Evolutionary conservation across 108 stramenopile genomes (phyloP).

Genomic region (Nitzschia sp.): DNA sequence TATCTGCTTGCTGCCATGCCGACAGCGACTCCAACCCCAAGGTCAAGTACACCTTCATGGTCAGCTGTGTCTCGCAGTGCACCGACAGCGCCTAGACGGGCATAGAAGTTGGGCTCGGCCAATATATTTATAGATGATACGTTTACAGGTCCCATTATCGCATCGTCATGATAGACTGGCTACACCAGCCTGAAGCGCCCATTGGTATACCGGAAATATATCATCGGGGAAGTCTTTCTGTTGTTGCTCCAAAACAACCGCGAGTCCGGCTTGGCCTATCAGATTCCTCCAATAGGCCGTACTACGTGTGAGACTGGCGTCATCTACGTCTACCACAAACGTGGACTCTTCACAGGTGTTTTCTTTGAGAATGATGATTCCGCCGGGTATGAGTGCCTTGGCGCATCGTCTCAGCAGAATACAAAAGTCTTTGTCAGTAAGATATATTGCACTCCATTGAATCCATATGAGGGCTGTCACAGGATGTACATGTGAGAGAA

Average conservation of each 20-base stretch:
- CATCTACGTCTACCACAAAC: constrained; percentile 83
- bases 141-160: not conserved
- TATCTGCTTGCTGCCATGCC: not conserved
- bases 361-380: constrained; percentile 85
- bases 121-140: not conserved
- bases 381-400: constrained; percentile 54
- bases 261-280: constrained; percentile 70
- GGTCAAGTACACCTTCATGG: constrained; percentile 1
- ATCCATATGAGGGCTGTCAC: constrained; percentile 79
- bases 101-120: not conserved
- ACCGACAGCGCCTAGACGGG: not conserved
- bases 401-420: constrained; percentile 71
- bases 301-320: constrained; percentile 81
- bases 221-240: constrained; percentile 85
- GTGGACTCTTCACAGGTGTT: constrained; percentile 77
- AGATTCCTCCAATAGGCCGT: constrained; percentile 70
- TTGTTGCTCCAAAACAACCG: constrained; percentile 47
- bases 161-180: no score
- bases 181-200: constrained; percentile 39
- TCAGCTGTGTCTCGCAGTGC: not conserved
- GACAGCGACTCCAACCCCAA: not conserved
- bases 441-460: constrained; percentile 91
- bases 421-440: constrained; percentile 86
- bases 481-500: not conserved
- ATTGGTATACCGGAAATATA: constrained; percentile 87